Conservation (phyloP, 2,329 filamentous ascomycete species). For the Beauveria sp. region DNA sequence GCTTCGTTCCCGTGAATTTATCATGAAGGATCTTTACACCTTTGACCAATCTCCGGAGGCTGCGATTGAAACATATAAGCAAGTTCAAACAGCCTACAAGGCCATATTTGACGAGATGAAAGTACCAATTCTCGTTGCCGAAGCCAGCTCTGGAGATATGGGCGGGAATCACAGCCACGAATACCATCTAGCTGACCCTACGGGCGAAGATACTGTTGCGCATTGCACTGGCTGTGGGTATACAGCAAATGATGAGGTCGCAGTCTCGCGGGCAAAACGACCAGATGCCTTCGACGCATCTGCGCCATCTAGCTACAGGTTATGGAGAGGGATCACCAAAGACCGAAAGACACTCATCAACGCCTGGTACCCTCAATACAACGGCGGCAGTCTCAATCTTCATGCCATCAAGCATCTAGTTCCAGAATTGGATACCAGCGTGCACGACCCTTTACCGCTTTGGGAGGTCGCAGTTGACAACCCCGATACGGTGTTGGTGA, state of each 20-base stretch:
- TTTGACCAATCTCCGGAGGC: constrained; percentile 64
- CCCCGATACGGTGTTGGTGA: constrained; percentile 20
- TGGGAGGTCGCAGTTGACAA: constrained; percentile 32
- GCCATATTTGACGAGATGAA: constrained; percentile 75
- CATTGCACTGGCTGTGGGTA: constrained; percentile 67
- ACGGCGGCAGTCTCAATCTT: constrained; percentile 33
- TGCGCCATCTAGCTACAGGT: constrained; percentile 19
- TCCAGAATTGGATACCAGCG: constrained; percentile 62
- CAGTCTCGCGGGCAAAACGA: constrained; percentile 28
- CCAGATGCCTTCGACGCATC: not conserved
- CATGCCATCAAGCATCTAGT: constrained; percentile 58
- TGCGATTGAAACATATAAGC: constrained; percentile 74
- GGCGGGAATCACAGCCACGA: constrained; percentile 90
- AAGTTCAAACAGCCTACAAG: constrained; percentile 66
- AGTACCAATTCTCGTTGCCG: constrained; percentile 74
- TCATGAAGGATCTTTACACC: constrained; percentile 98
- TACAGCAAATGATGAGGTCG: constrained; percentile 83
- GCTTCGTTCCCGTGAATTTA: constrained; percentile 79
- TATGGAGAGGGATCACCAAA: constrained; percentile 58
- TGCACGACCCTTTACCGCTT: constrained; percentile 50
- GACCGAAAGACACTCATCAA: constrained; percentile 63
- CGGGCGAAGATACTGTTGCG: constrained; percentile 81
- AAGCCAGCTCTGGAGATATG: constrained; percentile 94
- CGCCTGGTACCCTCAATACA: constrained; percentile 52
- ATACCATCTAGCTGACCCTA: constrained; percentile 73